These are phyloP conservation scores for Xylaria longipes DNA, from an alignment of 495 filamentous ascomycete species.

Conservation along the genomic window DNA sequence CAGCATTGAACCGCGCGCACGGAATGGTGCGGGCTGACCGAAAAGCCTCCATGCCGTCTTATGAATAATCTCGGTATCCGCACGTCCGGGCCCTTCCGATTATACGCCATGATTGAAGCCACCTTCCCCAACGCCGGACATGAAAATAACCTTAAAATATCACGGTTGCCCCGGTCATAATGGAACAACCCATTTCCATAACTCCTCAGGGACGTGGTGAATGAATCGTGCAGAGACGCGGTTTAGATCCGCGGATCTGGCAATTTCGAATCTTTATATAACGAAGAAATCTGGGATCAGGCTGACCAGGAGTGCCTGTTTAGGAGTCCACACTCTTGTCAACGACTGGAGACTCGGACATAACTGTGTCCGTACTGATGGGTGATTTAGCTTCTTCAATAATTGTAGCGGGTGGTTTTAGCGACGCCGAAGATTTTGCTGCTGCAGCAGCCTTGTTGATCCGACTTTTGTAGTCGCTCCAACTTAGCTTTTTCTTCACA, in stretches of 20 bases:
- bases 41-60: conserved; percentile 10
- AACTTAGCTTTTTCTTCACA: conserved; percentile 71
- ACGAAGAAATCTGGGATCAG: neutral
- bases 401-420: conserved; percentile 43
- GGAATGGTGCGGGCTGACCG: conserved; percentile 8
- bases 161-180: neutral
- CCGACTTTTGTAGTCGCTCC: conserved; percentile 73
- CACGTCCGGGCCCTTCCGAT: conserved; percentile 13
- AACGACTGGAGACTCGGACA: conserved; percentile 39
- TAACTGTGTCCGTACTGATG: conserved; percentile 36
- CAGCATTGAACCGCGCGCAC: neutral
- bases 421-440: conserved; percentile 39
- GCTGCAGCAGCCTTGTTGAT: conserved; percentile 54
- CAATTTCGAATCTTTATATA: conserved; percentile 3
- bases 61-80: conserved; percentile 7
- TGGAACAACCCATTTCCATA: conserved; percentile 15
- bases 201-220: conserved; percentile 20
- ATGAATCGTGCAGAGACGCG: neutral
- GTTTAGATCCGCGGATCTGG: conserved; percentile 6
- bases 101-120: conserved; percentile 15
- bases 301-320: neutral
- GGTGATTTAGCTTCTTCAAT: conserved; percentile 53
- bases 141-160: conserved; percentile 13
- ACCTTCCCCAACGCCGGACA: conserved; percentile 21
- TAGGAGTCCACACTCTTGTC: conserved; percentile 41